Evolutionary conservation across 176 grass and related monocot genomes (phyloP), one percentile per base, ranked within the genome.

Genomic region (Ampelocalamus luodianensis): DNA sequence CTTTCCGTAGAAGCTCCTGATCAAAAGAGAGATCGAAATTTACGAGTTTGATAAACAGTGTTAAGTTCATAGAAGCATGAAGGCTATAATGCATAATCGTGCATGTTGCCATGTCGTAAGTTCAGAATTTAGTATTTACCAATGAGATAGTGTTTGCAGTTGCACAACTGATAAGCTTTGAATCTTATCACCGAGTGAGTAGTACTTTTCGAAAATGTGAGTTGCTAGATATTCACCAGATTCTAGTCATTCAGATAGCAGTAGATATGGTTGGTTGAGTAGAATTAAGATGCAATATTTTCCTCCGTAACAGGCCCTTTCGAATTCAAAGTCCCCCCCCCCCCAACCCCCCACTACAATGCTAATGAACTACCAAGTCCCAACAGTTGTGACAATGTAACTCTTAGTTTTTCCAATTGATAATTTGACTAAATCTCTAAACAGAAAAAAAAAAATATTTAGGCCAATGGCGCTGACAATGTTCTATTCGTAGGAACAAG

Each of bases 1-100:
- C 91, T 96, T 92, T 98, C 71, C 85, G 89, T 44, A 98, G 87
- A 78, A 95, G 81, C 18, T 90, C 96, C 96, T 98, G 91, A 80
- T 87, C 51, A 3, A 78, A 65, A 62, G 20, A 85, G 3, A 29
- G 3, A 46, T 13, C 74, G 20, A 82, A 5, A 84, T 60, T 54
- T 77, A 16, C 65, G 8, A 38, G 43, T 24, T 14, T 42, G 16
- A 65, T 22, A 66, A 60, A 59, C 82, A 50, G n/a, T 37, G 51
- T 12, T 77, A 46, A 82, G 16, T 89, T 71, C 53, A 62, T 37
- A 61, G 26, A 65, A 66, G 20, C 38, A 42, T 13, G 8, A 38
- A 22, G 9, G 5, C 11, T 76, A 64, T 40, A 38, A 71, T 38
- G 49, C 16, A 73, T 27, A 14, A 22, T 20, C 46, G 40, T 82